phyloP scores from a whole-genome alignment of 805 yeast genomes.

The Candida namnaoensis region DNA sequence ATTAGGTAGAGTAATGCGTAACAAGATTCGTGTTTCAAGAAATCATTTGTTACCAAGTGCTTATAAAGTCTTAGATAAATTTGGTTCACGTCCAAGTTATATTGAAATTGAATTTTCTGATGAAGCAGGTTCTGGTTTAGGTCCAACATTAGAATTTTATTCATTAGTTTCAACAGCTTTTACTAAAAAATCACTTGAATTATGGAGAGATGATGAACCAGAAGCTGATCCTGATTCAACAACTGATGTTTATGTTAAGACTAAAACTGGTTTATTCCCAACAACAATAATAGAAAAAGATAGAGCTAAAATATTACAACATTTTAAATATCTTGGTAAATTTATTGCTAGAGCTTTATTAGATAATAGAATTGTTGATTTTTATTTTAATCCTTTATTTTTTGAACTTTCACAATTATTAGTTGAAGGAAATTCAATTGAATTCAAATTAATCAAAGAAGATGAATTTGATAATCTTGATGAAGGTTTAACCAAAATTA shows the following conservation, averaged over 20 bases:
- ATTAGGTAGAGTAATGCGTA: conserved; percentile 64
- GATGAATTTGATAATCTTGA: conserved; percentile 3
- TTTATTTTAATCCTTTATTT: conserved; percentile 64
- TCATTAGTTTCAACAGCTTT: conserved; percentile 74
- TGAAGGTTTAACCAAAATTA: conserved; percentile 27
- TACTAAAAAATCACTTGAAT: conserved; percentile 37
- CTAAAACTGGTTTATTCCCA: conserved; percentile 63
- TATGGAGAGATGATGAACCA: conserved; percentile 58
- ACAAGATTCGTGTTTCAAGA: conserved; percentile 73
- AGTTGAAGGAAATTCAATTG: conserved; percentile 8
- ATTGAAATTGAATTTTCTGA: conserved; percentile 82
- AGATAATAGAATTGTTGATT: conserved; percentile 84
- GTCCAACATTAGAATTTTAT: conserved; percentile 93
- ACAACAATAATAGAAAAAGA: conserved; percentile 5
- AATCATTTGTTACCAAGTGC: conserved; percentile 67
- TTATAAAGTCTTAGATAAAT: conserved; percentile 62
- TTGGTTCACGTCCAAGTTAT: conserved; percentile 73
- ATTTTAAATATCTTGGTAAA: conserved; percentile 66
- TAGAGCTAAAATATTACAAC: conserved; percentile 20
- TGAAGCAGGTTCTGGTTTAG: conserved; percentile 94
- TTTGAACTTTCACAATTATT: conserved; percentile 46
- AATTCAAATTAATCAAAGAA: background rate
- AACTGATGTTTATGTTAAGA: conserved; percentile 27
- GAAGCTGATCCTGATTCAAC: conserved; percentile 12
- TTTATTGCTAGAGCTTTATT: conserved; percentile 81